Conservation (phyloP, 805 yeast genomes). For the Ogataea chonburiensis region DNA sequence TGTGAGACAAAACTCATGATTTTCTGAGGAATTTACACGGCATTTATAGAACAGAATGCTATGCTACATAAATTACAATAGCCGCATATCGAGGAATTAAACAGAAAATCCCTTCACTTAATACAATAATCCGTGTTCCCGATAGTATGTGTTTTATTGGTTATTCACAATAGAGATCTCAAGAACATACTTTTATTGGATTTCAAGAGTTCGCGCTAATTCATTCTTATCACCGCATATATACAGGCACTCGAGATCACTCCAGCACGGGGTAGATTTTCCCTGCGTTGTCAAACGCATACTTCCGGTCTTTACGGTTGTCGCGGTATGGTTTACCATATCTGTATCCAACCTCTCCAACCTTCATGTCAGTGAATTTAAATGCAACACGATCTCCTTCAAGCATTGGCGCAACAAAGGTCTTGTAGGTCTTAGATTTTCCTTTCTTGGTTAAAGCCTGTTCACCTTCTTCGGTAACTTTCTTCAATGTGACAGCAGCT, state of each 20-base stretch:
- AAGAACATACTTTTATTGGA: too few species aligned
- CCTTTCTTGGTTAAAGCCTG: constrained; percentile 35
- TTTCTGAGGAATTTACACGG: constrained; percentile 2
- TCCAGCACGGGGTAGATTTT: constrained; percentile 41
- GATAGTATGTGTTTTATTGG: too few species aligned
- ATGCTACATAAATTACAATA: constrained; percentile 2
- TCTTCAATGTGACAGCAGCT: constrained; percentile 75
- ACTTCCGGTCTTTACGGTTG: constrained; percentile 77
- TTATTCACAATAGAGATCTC: too few species aligned
- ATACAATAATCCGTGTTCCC: too few species aligned
- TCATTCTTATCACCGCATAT: too few species aligned
- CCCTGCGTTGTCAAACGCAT: constrained; percentile 70
- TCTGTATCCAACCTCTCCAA: constrained; percentile 85
- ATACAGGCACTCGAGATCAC: too few species aligned
- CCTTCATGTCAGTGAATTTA: constrained; percentile 73
- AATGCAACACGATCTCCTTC: constrained; percentile 71
- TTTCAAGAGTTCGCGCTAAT: too few species aligned
- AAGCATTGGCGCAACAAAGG: constrained; percentile 55
- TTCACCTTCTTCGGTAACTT: constrained; percentile 60
- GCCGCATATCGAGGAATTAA: constrained; percentile 1
- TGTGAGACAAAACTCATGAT: constrained; percentile 1
- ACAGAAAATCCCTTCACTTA: background rate
- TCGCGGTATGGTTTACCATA: constrained; percentile 92
- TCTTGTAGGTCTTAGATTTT: constrained; percentile 32
- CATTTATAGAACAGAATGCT: background rate